These are phyloP conservation scores for Phytophthora litchii DNA, from an alignment of 352 stramenopile genomes.

Conservation along the genomic window DNA sequence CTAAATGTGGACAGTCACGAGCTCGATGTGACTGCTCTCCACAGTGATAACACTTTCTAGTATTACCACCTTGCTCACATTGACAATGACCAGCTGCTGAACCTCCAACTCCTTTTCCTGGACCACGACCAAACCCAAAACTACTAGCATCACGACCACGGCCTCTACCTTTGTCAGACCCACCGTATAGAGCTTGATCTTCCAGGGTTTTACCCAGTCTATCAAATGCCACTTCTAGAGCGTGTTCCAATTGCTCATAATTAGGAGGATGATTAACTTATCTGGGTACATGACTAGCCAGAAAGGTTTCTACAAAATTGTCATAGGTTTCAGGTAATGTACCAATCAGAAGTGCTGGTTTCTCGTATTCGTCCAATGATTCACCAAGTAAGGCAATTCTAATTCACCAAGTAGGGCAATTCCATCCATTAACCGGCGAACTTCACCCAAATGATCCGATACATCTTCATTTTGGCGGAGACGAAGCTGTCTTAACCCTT, in stretches of 20 bases:
- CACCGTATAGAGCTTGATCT: constrained; percentile 6
- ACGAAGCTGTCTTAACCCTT: constrained; percentile 6
- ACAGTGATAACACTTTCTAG: constrained; percentile 9
- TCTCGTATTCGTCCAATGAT: constrained; percentile 16
- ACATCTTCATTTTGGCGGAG: constrained; percentile 3
- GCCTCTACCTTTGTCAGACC: not conserved
- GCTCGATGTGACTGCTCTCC: not conserved
- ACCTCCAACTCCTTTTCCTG: too few relatives aligned
- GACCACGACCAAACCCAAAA: too few relatives aligned
- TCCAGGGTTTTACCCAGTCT: not conserved
- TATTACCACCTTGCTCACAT: too few relatives aligned
- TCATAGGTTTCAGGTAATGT: constrained; percentile 4
- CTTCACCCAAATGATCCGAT: constrained; percentile 17
- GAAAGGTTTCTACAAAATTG: constrained; percentile 20
- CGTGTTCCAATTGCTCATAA: constrained; percentile 15
- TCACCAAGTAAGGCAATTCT: not conserved
- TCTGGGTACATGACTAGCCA: constrained; percentile 9
- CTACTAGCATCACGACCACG: not conserved
- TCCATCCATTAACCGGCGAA: constrained; percentile 11
- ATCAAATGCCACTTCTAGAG: constrained; percentile 17
- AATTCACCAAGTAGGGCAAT: not conserved
- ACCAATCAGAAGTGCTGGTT: constrained; percentile 21
- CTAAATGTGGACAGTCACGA: constrained; percentile 9
- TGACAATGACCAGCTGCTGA: too few relatives aligned
- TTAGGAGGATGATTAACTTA: constrained; percentile 12